A percentile compares a stretch with the other conserved stretches of the same genome.
These are phyloP conservation scores for Plantago ovata DNA, from an alignment of 257 asterid species.

Conservation along the genomic window DNA sequence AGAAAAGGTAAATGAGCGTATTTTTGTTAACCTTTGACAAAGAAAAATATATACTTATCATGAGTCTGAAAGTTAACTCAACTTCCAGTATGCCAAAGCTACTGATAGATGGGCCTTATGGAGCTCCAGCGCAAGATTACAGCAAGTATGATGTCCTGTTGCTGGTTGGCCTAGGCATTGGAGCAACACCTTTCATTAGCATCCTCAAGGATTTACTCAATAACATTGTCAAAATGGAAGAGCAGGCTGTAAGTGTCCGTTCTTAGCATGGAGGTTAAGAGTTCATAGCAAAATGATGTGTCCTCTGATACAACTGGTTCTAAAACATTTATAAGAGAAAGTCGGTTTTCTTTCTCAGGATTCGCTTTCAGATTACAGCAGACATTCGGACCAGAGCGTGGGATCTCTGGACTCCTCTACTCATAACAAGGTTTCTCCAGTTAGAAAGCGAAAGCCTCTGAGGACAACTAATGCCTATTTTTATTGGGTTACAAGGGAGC, in stretches of 20 bases:
- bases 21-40: neutral
- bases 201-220: conserved; percentile 80
- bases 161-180: conserved; percentile 95
- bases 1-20: conserved; percentile 41
- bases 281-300: neutral
- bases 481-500: conserved; percentile 97
- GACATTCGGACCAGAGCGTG: conserved; percentile 53
- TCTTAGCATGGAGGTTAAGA: neutral
- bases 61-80: conserved; percentile 18
- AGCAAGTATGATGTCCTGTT: conserved; percentile 75
- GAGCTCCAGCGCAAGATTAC: conserved; percentile 97
- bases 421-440: conserved; percentile 41
- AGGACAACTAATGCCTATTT: conserved; percentile 90
- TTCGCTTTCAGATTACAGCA: conserved; percentile 57
- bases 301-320: neutral
- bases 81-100: conserved; percentile 88
- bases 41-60: neutral
- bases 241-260: conserved; percentile 60
- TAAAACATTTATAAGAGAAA: conserved; percentile 4
- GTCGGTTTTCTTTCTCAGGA: conserved; percentile 45
- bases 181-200: conserved; percentile 95
- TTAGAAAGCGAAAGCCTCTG: conserved; percentile 43
- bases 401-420: conserved; percentile 44
- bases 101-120: conserved; percentile 92
- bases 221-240: conserved; percentile 81